These are phyloP conservation scores for Capsicum baccatum DNA, from an alignment of 257 asterid genomes.

Conservation along the genomic window DNA sequence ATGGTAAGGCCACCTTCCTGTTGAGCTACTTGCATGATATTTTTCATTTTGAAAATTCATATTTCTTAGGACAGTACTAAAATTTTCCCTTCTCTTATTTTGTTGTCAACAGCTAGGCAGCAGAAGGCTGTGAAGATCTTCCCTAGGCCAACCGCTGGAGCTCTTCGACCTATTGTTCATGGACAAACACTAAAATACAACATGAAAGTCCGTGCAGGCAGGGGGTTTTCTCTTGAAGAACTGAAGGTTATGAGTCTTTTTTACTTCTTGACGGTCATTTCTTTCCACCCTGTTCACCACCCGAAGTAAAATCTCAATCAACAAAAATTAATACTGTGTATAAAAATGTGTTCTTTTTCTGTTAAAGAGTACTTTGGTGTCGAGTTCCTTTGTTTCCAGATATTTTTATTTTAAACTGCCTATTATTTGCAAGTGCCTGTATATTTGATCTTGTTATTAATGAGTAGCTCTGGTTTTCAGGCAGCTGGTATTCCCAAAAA, in stretches of 20 bases:
- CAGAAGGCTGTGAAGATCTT: constrained; percentile 43
- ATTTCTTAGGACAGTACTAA: not conserved
- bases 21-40: not conserved
- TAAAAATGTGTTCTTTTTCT: not conserved
- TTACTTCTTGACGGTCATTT: not conserved
- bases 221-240: constrained; percentile 45
- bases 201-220: constrained; percentile 50
- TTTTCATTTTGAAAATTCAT: not conserved
- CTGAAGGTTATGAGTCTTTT: constrained; percentile 31
- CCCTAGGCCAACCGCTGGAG: constrained; percentile 46
- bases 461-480: constrained; percentile 25
- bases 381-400: too few species aligned
- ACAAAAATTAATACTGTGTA: not conserved
- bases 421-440: not conserved
- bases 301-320: not conserved
- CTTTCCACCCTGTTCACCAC: not conserved
- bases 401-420: not conserved
- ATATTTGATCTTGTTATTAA: not conserved
- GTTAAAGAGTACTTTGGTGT: not conserved
- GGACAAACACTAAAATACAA: constrained; percentile 45
- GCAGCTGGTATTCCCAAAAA: constrained; percentile 44
- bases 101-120: constrained; percentile 38
- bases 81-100: not conserved
- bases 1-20: constrained; percentile 28
- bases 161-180: constrained; percentile 47